Evolutionary conservation across 306 rosid species (phyloP), one percentile per base, ranked within the genome.

Genomic region (Prunus mume): DNA sequence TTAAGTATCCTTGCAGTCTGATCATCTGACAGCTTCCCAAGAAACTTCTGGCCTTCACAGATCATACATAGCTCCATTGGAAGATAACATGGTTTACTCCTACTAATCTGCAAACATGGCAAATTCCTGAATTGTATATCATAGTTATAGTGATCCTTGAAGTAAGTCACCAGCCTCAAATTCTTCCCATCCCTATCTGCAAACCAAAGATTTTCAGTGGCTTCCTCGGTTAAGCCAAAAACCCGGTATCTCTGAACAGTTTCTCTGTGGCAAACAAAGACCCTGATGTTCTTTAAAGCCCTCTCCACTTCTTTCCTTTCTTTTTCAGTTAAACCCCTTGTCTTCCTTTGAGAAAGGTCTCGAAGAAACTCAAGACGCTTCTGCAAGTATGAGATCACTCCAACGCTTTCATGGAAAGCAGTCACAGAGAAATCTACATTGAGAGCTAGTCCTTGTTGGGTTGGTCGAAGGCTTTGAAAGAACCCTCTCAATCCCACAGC

Each of bases 41-140:
- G 93, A 74, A 96, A 96, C 67, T 88, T 96, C 83, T 96, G 99
- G 68, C 99, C 99, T 85, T 96, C 97, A 77, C 98, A 96, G 50
- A 96, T 91, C 85, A 91, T 83, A 78, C 99, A 96, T 57, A 92
- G 97, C 89, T 96, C 99, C 98, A 96, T 92, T 49, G 99, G 99
- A 73, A 96, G 99, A 87, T 96, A 96, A 76, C 99, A 96, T 19
- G 97, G 98, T 75, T 91, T 96, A 22, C 98, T 91, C 84, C 97
- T 87, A 71, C 96, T 89, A 77, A 92, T 89, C 83, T 96, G 98
- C 91, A 96, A 85, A 85, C 98, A 96, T 45, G 99, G 99, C 74
- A 92, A 75, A 63, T 92, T 92, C 62, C 89, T 80, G 85, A 85
- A 92, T 45, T 92, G 96, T 83, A 96, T 88, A 34, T 92, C 99